phyloP scores from a whole-genome alignment of 2,329 filamentous ascomycete genomes.

The Neofusicoccum ribis region DNA sequence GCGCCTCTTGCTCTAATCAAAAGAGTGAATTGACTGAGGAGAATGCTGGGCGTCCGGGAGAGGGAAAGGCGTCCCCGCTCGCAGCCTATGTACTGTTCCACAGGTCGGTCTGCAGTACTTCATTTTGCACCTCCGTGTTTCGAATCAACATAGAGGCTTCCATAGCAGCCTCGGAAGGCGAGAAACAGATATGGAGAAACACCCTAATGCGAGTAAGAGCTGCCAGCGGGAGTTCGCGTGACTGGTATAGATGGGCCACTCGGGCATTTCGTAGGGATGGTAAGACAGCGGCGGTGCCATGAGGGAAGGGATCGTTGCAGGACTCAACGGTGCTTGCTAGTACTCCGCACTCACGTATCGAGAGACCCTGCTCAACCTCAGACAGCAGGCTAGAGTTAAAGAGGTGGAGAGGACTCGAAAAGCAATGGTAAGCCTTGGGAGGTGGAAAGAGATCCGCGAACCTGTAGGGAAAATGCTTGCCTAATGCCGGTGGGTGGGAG shows the following conservation, averaged over 20 bases:
- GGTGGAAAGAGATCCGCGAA: background rate
- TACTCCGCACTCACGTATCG: too few relatives aligned
- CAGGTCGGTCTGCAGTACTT: background rate
- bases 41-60: background rate
- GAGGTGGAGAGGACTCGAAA: conserved; percentile 1
- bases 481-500: background rate
- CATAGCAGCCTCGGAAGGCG: background rate
- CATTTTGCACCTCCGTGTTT: background rate
- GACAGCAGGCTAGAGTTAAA: conserved; percentile 6
- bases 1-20: background rate
- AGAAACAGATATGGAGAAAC: background rate
- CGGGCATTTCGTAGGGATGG: background rate
- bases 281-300: background rate
- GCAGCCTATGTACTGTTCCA: conserved; percentile 1
- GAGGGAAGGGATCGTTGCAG: background rate
- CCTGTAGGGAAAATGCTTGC: conserved; percentile 4
- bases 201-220: background rate
- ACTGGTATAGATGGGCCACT: background rate
- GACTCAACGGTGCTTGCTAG: background rate
- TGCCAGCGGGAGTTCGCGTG: background rate
- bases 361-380: background rate
- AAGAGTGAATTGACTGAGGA: background rate
- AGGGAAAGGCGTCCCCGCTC: background rate
- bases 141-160: background rate
- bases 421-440: background rate